Conservation (phyloP, 306 rosid genomes). For the Sicyos edulis region DNA sequence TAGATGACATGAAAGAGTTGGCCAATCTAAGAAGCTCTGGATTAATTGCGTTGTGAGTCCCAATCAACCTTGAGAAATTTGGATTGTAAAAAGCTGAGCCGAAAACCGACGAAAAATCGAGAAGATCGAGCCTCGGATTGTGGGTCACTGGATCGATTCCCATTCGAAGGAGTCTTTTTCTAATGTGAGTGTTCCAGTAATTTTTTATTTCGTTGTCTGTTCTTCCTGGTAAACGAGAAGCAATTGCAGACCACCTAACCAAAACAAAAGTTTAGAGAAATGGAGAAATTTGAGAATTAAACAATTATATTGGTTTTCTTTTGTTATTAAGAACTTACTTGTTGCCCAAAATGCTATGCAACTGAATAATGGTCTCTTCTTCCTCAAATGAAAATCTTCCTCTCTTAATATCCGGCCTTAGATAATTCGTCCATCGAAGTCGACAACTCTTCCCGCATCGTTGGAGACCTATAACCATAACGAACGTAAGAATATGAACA, state of each 20-base stretch:
- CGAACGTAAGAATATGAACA: neutral
- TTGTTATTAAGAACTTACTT: neutral
- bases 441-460: constrained; percentile 25
- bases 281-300: neutral
- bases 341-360: constrained; percentile 22
- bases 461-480: constrained; percentile 2
- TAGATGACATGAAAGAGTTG: constrained; percentile 1
- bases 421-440: constrained; percentile 25
- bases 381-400: constrained; percentile 24
- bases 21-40: constrained; percentile 17
- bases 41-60: neutral
- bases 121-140: constrained; percentile 17
- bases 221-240: constrained; percentile 21
- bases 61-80: constrained; percentile 9
- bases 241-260: constrained; percentile 24
- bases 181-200: constrained; percentile 21
- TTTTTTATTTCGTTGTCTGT: constrained; percentile 22
- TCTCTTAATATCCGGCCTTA: constrained; percentile 22
- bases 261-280: neutral
- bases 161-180: constrained; percentile 21
- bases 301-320: no score
- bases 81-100: neutral
- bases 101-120: constrained; percentile 15
- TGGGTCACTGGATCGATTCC: constrained; percentile 24
- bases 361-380: constrained; percentile 20